These are phyloP conservation scores for Hevea brasiliensis DNA, from an alignment of 345 rosid genomes.

Conservation along the genomic window DNA sequence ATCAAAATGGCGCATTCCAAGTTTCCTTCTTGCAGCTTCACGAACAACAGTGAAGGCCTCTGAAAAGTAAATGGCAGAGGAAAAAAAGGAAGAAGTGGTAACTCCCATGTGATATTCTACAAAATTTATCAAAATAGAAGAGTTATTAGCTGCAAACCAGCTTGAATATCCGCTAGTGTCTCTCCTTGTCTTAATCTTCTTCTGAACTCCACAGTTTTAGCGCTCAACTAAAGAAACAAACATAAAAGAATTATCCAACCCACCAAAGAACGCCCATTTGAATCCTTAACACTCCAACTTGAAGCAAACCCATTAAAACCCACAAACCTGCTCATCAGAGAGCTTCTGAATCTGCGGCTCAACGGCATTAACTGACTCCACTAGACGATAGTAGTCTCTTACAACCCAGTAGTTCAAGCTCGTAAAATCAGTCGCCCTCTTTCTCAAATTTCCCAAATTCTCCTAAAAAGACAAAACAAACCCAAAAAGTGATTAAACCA, in stretches of 20 bases:
- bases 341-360: conserved; percentile 58
- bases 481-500: not conserved
- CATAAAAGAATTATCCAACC: conserved; percentile 8
- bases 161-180: conserved; percentile 79
- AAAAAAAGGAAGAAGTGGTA: not conserved
- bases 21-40: conserved; percentile 93
- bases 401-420: conserved; percentile 91
- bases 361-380: conserved; percentile 58
- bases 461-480: conserved; percentile 33
- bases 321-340: conserved; percentile 75
- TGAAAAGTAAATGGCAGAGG: conserved; percentile 23
- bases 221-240: conserved; percentile 51
- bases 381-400: conserved; percentile 79
- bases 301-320: conserved; percentile 17
- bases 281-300: not conserved
- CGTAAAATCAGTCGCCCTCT: conserved; percentile 48
- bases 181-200: conserved; percentile 61
- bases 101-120: not conserved
- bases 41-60: conserved; percentile 96
- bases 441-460: conserved; percentile 44
- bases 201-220: conserved; percentile 73
- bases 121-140: not conserved
- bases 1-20: conserved; percentile 99
- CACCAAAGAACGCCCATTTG: not conserved
- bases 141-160: conserved; percentile 51